These are phyloP conservation scores for Fusarium multiceps DNA, from an alignment of 2,329 filamentous ascomycete species.

Conservation along the genomic window DNA sequence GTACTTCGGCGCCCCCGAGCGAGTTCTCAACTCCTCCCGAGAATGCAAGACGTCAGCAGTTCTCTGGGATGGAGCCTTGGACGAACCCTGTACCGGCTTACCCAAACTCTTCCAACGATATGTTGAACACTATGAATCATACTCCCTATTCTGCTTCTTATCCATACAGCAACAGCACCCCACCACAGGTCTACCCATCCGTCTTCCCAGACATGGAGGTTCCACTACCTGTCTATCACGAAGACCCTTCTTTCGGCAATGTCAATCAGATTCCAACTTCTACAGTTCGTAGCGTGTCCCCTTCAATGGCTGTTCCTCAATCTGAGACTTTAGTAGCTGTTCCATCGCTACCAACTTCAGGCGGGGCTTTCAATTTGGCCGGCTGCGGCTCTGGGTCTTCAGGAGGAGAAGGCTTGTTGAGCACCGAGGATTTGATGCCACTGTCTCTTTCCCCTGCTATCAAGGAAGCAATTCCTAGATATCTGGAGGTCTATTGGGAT, in stretches of 20 bases:
- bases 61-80: slow-evolving; percentile 50
- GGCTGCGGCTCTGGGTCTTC: slow-evolving; percentile 56
- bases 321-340: slow-evolving; percentile 62
- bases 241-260: slow-evolving; percentile 52
- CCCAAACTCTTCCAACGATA: slow-evolving; percentile 29
- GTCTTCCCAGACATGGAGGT: slow-evolving; percentile 49
- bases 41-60: slow-evolving; percentile 45
- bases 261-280: slow-evolving; percentile 53
- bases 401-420: slow-evolving; percentile 53
- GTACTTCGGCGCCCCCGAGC: slow-evolving; percentile 59
- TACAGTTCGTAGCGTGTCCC: slow-evolving; percentile 63
- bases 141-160: slow-evolving; percentile 45
- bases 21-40: slow-evolving; percentile 61
- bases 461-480: slow-evolving; percentile 59
- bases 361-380: slow-evolving; percentile 50
- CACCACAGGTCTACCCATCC: slow-evolving; percentile 49
- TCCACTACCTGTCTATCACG: slow-evolving; percentile 52
- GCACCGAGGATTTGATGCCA: slow-evolving; percentile 40
- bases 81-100: slow-evolving; percentile 47
- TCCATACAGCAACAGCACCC: slow-evolving; percentile 45
- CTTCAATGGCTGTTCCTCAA: slow-evolving; percentile 59
- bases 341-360: slow-evolving; percentile 53
- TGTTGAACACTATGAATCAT: slow-evolving; percentile 35
- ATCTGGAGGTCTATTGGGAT: slow-evolving; percentile 66
- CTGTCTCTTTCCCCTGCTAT: slow-evolving; percentile 54